A percentile compares a stretch with the other conserved stretches of the same genome.
These are phyloP conservation scores for Diaporthe batatas DNA, from an alignment of 2,329 filamentous ascomycete genomes.

Conservation along the genomic window DNA sequence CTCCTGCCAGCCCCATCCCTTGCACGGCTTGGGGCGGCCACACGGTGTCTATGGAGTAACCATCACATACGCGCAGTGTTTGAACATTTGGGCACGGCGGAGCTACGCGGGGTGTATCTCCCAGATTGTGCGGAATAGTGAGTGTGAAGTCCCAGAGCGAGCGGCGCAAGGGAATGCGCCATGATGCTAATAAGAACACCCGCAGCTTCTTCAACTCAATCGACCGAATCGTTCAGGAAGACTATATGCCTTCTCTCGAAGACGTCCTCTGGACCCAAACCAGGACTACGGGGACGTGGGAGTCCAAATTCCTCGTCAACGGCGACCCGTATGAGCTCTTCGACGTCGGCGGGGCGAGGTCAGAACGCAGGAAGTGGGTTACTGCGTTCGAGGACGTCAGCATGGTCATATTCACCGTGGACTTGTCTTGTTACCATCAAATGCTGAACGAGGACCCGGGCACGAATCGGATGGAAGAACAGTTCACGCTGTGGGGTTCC, in stretches of 20 bases:
- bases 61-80: not conserved
- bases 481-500: not conserved
- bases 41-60: not conserved
- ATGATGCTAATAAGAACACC: no score
- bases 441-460: not conserved
- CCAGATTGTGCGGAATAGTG: slow-evolving; percentile 7
- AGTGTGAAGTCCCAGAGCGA: not conserved
- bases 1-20: not conserved
- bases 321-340: not conserved
- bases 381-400: not conserved
- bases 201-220: slow-evolving; percentile 15
- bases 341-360: slow-evolving; percentile 1
- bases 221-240: not conserved
- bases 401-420: slow-evolving; percentile 6
- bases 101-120: slow-evolving; percentile 2
- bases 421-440: slow-evolving; percentile 28
- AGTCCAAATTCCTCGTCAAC: not conserved
- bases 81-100: not conserved
- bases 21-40: not conserved
- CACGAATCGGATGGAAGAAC: not conserved
- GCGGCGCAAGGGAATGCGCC: no score
- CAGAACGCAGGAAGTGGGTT: slow-evolving; percentile 2
- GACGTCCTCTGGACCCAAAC: slow-evolving; percentile 15
- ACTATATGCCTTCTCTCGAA: slow-evolving; percentile 12
- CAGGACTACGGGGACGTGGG: not conserved